A percentile compares a stretch with the other conserved stretches of the same genome.
Conservation (phyloP, 805 yeast genomes). For the Metschnikowia bowlesiae region DNA sequence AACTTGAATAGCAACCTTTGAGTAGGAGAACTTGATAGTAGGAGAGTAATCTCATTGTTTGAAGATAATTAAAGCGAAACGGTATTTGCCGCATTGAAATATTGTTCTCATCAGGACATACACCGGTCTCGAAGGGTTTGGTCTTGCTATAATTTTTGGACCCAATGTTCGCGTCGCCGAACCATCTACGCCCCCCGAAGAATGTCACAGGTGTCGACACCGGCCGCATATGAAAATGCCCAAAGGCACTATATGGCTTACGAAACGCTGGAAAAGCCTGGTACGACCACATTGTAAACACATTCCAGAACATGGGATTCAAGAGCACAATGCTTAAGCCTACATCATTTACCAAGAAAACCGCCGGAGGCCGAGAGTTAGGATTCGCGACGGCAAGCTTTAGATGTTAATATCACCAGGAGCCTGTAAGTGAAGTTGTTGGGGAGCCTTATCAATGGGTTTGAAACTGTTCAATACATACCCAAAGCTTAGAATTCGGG, state of each 20-base stretch:
- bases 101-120: slow-evolving; percentile 49
- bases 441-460: slow-evolving; percentile 1
- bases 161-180: slow-evolving; percentile 24
- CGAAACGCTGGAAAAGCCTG: no score
- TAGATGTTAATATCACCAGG: slow-evolving; percentile 6
- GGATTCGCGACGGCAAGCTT: background rate
- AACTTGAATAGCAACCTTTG: slow-evolving; percentile 37
- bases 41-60: slow-evolving; percentile 45
- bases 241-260: no score
- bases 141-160: slow-evolving; percentile 41
- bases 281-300: no score
- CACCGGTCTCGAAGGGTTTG: slow-evolving; percentile 52
- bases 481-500: slow-evolving; percentile 12
- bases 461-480: slow-evolving; percentile 41
- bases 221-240: no score
- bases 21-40: slow-evolving; percentile 40
- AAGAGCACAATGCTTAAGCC: no score
- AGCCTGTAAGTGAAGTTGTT: background rate
- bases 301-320: no score
- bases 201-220: no score
- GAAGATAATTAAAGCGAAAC: slow-evolving; percentile 49
- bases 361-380: no score
- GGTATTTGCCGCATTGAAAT: slow-evolving; percentile 26
- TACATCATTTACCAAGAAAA: no score
- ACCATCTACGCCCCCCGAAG: background rate